Conservation (phyloP, 176 grass and related monocot genomes). For the Eleusine indica region DNA sequence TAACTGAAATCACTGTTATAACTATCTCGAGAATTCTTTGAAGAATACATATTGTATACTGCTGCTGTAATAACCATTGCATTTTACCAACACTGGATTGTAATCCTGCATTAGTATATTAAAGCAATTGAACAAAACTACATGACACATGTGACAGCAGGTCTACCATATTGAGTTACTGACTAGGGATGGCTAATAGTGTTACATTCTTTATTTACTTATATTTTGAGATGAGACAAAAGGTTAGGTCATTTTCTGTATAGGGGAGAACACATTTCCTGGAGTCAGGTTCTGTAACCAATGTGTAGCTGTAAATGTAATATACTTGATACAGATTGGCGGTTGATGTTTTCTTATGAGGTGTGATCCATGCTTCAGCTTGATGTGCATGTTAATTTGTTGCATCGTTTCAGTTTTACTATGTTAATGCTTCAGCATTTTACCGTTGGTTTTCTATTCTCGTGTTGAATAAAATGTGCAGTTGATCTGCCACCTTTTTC, state of each 20-base stretch:
- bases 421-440: background rate
- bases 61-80: background rate
- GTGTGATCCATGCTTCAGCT: background rate
- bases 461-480: background rate
- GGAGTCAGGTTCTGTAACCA: background rate
- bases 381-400: conserved; percentile 31
- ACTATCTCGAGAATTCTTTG: conserved; percentile 2
- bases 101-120: background rate
- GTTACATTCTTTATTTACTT: background rate
- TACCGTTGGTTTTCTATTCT: background rate
- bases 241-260: conserved; percentile 2
- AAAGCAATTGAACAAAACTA: background rate
- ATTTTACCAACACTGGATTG: background rate
- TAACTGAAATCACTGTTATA: conserved; percentile 3
- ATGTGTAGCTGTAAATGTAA: conserved; percentile 15
- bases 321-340: conserved; percentile 3
- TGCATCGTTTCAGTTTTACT: background rate
- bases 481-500: background rate
- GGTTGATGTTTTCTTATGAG: background rate
- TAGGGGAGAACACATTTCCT: background rate
- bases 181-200: background rate
- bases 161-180: background rate
- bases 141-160: background rate
- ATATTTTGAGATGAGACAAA: background rate
- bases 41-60: background rate